Evolutionary conservation across 768 basidiomycete genomes (phyloP).

Genomic region (Leccinum truebloodii): DNA sequence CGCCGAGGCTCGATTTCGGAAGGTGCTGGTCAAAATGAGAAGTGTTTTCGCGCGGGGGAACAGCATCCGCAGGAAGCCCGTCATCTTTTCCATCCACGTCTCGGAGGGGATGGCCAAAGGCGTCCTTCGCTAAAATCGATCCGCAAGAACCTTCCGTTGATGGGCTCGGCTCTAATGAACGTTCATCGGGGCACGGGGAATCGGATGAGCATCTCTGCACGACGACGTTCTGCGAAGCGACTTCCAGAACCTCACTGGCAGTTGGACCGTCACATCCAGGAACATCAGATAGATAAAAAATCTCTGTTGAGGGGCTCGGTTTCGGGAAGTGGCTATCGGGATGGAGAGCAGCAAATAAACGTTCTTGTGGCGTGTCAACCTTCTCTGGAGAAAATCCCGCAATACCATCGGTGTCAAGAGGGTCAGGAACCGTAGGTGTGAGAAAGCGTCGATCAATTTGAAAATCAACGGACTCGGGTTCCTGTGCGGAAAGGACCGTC

Average conservation of each 20-base stretch:
- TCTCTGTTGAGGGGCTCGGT: neutral
- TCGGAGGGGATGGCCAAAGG: neutral
- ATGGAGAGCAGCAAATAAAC: constrained; percentile 1
- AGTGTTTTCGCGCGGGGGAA: neutral
- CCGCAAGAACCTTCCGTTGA: neutral
- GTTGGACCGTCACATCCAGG: neutral
- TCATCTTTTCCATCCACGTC: neutral
- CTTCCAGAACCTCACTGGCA: neutral
- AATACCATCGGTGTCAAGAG: neutral
- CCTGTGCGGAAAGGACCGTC: neutral
- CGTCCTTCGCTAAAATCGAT: neutral
- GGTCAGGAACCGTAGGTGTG: neutral
- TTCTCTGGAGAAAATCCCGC: neutral
- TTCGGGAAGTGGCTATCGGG: neutral
- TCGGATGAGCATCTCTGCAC: neutral
- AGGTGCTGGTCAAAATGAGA: neutral
- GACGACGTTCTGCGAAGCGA: neutral
- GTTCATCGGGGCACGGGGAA: neutral
- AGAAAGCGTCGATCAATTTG: neutral
- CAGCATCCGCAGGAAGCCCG: neutral
- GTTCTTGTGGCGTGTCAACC: neutral
- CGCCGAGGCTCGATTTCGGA: neutral
- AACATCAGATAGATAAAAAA: neutral
- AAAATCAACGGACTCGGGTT: neutral
- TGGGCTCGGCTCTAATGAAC: neutral